Conservation (phyloP, 179 eudicot genomes). For the Beta macrorhiza region DNA sequence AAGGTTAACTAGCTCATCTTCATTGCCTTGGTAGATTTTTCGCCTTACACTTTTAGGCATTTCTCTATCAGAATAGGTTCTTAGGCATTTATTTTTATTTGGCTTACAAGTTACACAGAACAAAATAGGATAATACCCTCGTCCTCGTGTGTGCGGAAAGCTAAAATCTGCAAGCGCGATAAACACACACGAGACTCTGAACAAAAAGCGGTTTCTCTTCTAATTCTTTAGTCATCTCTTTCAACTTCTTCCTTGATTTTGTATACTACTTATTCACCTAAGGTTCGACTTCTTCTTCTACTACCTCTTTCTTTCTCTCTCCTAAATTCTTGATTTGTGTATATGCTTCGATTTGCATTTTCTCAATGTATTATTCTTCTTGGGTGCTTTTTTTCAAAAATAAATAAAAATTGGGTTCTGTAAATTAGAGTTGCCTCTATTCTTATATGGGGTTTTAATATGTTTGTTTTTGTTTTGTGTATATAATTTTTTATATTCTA, state of each 20-base stretch:
- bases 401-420: too few species aligned
- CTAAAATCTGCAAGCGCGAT: background rate
- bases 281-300: conserved; percentile 9
- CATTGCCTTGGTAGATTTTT: too few species aligned
- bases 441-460: background rate
- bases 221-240: background rate
- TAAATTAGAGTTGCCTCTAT: background rate
- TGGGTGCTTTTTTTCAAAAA: background rate
- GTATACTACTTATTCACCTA: background rate
- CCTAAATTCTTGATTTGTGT: background rate
- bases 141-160: background rate
- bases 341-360: background rate
- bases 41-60: too few species aligned
- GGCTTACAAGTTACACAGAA: background rate
- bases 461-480: background rate
- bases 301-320: background rate
- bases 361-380: background rate
- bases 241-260: background rate
- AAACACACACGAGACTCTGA: background rate
- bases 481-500: too few species aligned
- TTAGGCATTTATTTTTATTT: too few species aligned
- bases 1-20: too few species aligned
- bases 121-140: background rate
- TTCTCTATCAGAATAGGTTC: too few species aligned
- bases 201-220: background rate